Conservation (phyloP, 1,284 basidiomycete species). For the Pyrrhoderma lamaoense region DNA sequence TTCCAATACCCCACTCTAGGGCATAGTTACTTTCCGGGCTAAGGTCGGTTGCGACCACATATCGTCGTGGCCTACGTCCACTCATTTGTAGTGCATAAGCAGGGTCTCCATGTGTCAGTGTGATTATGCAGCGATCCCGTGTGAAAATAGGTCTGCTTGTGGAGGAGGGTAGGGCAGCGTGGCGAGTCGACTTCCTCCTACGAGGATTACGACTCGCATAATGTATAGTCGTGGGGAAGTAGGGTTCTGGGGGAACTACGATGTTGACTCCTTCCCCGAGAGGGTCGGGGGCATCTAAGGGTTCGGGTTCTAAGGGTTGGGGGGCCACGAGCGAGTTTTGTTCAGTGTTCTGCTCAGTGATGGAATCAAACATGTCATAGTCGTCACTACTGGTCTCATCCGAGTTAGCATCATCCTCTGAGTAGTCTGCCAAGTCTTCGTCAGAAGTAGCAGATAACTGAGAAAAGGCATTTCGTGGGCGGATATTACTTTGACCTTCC, state of each 20-base stretch:
- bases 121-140: conserved; percentile 89
- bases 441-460: conserved; percentile 42
- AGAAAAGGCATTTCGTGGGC: conserved; percentile 49
- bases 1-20: conserved; percentile 94
- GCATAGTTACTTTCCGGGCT: conserved; percentile 90
- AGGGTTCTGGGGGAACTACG: conserved; percentile 71
- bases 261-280: conserved; percentile 88
- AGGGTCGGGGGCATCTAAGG: conserved; percentile 57
- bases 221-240: conserved; percentile 69
- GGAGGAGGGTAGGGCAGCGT: conserved; percentile 53
- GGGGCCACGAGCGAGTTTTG: conserved; percentile 61
- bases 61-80: conserved; percentile 58
- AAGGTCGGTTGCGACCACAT: conserved; percentile 90
- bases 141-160: conserved; percentile 81
- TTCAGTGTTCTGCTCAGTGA: conserved; percentile 68
- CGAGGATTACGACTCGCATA: conserved; percentile 36
- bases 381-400: conserved; percentile 44
- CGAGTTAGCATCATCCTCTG: conserved; percentile 30
- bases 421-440: conserved; percentile 41
- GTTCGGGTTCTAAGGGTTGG: conserved; percentile 33
- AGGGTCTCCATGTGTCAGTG: conserved; percentile 79
- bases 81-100: conserved; percentile 42
- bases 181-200: conserved; percentile 51
- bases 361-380: conserved; percentile 59
- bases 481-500: conserved; percentile 36